Conservation (phyloP, 805 yeast species). For the Starmerella floricola region DNA sequence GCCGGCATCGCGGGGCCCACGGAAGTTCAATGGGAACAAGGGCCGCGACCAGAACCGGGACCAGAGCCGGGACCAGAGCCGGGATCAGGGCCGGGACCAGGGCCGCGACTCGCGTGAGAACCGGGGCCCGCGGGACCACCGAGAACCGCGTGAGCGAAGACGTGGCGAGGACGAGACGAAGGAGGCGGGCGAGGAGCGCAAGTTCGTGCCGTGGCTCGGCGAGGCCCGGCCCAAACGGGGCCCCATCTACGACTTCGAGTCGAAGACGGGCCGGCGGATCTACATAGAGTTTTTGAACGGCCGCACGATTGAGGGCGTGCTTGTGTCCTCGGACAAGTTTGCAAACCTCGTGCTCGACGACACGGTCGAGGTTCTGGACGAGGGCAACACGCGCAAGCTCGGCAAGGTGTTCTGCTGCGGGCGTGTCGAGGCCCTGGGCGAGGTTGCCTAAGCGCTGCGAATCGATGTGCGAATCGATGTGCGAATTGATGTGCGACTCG, state of each 20-base stretch:
- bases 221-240: slow-evolving; percentile 78
- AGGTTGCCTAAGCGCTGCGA: not conserved
- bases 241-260: slow-evolving; percentile 70
- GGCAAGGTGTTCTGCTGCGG: slow-evolving; percentile 34
- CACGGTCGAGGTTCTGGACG: slow-evolving; percentile 39
- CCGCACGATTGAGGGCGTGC: slow-evolving; percentile 63
- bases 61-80: no score
- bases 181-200: slow-evolving; percentile 27
- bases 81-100: no score
- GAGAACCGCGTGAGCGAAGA: no score
- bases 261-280: slow-evolving; percentile 59
- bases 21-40: slow-evolving; percentile 9
- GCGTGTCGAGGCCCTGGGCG: slow-evolving; percentile 15
- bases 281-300: slow-evolving; percentile 79
- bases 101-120: no score
- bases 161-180: not conserved
- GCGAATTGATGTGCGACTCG: no score
- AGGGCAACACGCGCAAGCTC: slow-evolving; percentile 44
- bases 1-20: slow-evolving; percentile 3
- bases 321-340: slow-evolving; percentile 89
- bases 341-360: slow-evolving; percentile 69
- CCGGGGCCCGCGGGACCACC: no score
- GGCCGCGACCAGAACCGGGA: no score
- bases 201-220: slow-evolving; percentile 26
- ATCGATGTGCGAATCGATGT: no score